phyloP scores from a whole-genome alignment of 208 protist genomes.

The Crithidia acanthocephali region DNA sequence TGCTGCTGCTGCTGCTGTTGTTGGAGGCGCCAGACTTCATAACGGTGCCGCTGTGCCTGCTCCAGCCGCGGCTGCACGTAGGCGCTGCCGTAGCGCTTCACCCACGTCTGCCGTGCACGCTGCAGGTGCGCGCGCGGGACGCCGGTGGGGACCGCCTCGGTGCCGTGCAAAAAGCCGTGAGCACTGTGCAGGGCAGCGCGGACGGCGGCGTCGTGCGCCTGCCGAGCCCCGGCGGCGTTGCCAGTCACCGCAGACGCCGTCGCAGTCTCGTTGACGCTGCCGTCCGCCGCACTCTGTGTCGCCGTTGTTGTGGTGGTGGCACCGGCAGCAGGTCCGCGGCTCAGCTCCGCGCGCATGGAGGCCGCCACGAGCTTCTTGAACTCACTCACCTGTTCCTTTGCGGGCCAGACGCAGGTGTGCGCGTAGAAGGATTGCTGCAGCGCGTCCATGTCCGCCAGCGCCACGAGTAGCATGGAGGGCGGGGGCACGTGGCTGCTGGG shows the following conservation, averaged over 20 bases:
- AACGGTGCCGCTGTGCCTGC: constrained; percentile 31
- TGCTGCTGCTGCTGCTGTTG: constrained; percentile 4
- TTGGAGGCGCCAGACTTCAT: constrained; percentile 19
- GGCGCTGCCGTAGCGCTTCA: constrained; percentile 33
- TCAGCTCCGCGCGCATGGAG: constrained; percentile 43
- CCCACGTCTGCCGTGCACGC: constrained; percentile 41
- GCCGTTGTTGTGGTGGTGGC: background rate
- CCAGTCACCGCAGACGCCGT: background rate
- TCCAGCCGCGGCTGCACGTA: constrained; percentile 38
- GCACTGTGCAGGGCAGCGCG: constrained; percentile 31
- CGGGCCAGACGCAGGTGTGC: constrained; percentile 45
- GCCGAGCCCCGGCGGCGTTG: background rate
- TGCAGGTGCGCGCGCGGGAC: constrained; percentile 44
- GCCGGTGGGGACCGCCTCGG: constrained; percentile 44
- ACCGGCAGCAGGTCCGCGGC: background rate
- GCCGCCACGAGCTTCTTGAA: constrained; percentile 45
- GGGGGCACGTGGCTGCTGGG: constrained; percentile 20
- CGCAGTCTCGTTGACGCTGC: too few relatives aligned
- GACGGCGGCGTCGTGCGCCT: constrained; percentile 25
- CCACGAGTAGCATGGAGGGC: constrained; percentile 60
- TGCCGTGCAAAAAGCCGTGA: constrained; percentile 45
- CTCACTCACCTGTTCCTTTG: constrained; percentile 43
- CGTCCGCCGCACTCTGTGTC: background rate
- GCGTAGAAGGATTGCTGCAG: constrained; percentile 59
- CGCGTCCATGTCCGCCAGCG: constrained; percentile 58